phyloP scores from a whole-genome alignment of 768 basidiomycete species.

The Hypholoma fasciculare region DNA sequence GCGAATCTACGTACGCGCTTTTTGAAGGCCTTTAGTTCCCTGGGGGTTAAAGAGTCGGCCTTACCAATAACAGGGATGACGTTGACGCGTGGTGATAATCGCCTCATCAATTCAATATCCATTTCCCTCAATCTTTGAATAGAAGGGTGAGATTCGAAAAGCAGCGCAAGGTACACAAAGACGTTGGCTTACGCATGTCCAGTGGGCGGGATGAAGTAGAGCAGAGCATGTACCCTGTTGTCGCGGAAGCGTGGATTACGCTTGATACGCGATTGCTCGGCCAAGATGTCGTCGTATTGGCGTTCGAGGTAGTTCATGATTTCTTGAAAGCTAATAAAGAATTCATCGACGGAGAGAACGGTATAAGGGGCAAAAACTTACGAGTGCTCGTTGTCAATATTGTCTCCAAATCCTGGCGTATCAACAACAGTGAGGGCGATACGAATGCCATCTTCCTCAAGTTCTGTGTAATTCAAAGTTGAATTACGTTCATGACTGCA shows the following conservation, averaged over 20 bases:
- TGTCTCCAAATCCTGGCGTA: conserved; percentile 91
- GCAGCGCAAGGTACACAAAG: neutral
- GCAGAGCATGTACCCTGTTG: conserved; percentile 82
- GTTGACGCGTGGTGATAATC: conserved; percentile 87
- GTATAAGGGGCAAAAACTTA: conserved; percentile 35
- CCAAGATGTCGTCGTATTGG: conserved; percentile 91
- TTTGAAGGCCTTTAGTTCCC: conserved; percentile 83
- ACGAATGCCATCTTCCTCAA: conserved; percentile 90
- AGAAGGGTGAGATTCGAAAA: conserved; percentile 11
- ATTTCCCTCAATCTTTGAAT: conserved; percentile 72
- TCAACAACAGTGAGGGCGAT: conserved; percentile 91
- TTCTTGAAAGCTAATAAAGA: conserved; percentile 70
- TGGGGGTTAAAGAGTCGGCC: conserved; percentile 81
- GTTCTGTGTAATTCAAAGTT: conserved; percentile 45
- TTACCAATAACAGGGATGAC: conserved; percentile 93
- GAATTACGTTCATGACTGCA: neutral
- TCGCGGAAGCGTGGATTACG: conserved; percentile 92
- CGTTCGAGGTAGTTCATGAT: conserved; percentile 86
- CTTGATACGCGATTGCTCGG: conserved; percentile 86
- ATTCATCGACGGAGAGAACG: conserved; percentile 3
- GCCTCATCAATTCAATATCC: conserved; percentile 91
- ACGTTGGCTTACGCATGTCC: conserved; percentile 69
- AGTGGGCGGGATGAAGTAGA: conserved; percentile 91
- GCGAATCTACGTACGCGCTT: conserved; percentile 50
- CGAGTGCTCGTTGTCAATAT: conserved; percentile 88